Base-by-base conservation (phyloP, 2,329 filamentous ascomycete genomes). In the Clarireedia hainanense region DNA sequence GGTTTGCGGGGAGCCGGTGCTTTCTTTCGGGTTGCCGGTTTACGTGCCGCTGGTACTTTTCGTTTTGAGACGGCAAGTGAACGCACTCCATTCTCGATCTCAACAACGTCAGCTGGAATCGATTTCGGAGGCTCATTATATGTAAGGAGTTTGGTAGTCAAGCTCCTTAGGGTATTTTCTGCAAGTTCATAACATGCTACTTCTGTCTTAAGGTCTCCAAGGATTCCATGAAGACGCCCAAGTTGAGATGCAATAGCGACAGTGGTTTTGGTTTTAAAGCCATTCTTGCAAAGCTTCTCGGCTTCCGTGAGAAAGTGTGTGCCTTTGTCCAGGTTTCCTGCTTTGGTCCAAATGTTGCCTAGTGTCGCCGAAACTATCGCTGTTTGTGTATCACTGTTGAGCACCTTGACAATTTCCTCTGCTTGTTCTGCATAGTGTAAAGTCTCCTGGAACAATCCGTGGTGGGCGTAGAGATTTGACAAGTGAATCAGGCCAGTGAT, bases 391-490 rank as follows among this genome's bases (percentile, higher is more conserved):
- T 66, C 59, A 27, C 66, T 67, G 20, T 62, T 57, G 9, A 65
- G 58, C 20, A 63, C 57, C 36, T 65, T 61, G 20, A 89, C 89
- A 58, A 95, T 80, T 65, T 87, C 89, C 53, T 86, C 76, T 0
- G 91, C 91, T 64, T 94, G 88, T 63, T 96, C 87, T 1, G 87
- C 85, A 63, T 95, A 95, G 68, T 91, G 94, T 0, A 92, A 74
- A 2, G 92, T 92, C 69, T 97, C 92, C 58, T 89, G 85, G 61
- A 91, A 89, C 72, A 95, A 80, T 27, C 94, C 94, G 60, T 94
- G 81, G 61, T 95, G 86, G 1, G 87, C 83, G 63, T 91, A 96
- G 1, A 95, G 75, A 4, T 80, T 79, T 0, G 90, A 90, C 3
- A 96, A 79, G 57, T 91, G 85, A 58, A 85, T 72, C 14, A 95